Base-by-base conservation (phyloP, 75 land plant genomes). In the Chamaecyparis obtusa region DNA sequence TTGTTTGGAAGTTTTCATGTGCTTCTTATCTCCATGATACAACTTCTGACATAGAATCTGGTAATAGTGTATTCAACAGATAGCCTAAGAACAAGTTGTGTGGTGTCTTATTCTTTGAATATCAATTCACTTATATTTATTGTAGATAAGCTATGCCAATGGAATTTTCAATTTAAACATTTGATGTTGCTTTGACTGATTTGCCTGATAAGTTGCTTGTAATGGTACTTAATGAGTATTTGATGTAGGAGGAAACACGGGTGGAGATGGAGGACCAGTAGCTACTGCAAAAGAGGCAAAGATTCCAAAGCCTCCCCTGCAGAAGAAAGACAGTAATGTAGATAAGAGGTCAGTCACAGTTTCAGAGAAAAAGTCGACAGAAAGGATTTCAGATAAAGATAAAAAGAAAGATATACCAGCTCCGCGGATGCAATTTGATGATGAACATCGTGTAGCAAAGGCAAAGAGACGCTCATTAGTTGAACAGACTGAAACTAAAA, bases 371-470 rank as follows among this genome's bases (percentile, higher is more conserved):
- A 95, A 88, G 86, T 89, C 86, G 46, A 57, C 83, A 35, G 98
- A 96, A 36, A 93, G 94, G 16, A 86, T 77, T 86, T 67, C 87
- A 17, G 98, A 97, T 82, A 96, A 95, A 88, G 99, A 96, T 49
- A 94, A 94, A 87, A 95, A 95, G 92, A 98, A 95, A 89, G 99
- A 98, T 83, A 93, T 92, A n/a, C 99, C 97, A 36, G 96, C 92
- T 85, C 97, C 96, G 35, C 92, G 99, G 8, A 93, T 98, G 97
- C 99, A 98, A 84, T 98, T 97, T 93, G 99, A 98, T 93, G 99
- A 98, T 84, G 89, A 89, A 64, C 90, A 86, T 44, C 84, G 94
- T 27, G 99, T 98, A 55, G 99, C 96, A 55, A 98, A 98, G 88
- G 97, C 99, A 37, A 94, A 93, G 89, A 91, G 87, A 88, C 96